Evolutionary conservation across 1,284 basidiomycete genomes (phyloP), one percentile per base, ranked within the genome.

Genomic region (Ceratobasidium sp.): DNA sequence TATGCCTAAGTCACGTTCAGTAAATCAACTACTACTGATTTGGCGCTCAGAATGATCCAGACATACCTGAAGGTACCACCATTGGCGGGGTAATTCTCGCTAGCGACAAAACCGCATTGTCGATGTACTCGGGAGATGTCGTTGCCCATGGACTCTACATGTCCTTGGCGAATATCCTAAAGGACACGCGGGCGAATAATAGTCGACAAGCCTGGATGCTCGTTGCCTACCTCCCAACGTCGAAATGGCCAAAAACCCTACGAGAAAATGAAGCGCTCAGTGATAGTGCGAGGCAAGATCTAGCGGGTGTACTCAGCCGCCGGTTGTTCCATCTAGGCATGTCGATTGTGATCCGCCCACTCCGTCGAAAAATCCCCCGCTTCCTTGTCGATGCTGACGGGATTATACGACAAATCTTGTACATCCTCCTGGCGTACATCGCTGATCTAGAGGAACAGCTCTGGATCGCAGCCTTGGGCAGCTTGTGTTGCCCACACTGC

Each of bases 361-460:
- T 66, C 41, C 33, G 41, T 14, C 41, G 64, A 33, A 66, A 3
- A 20, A 30, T 48, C 33, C 64, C 64, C 14, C 64, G 38, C 27
- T 14, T 14, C 3, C 30, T 66, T 23, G n/a, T 46, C 12, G 64
- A 66, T 38, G 30, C 41, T 14, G 64, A 66, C 16, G 64, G 64
- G 10, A 46, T 38, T 48, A 41, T 48, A 20, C 64, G 64, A 41
- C 38, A n/a, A 44, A n/a, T 66, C 3, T n/a, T 44, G 33, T 66
- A 66, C 41, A 20, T 41, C 38, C 41, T 66, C n/a, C 20, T 48
- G 8, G 41, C 41, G 41, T 44, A 44, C 14, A 48, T 41, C n/a
- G 64, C 64, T 4, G 64, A 66, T 41, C 64, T 66, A 12, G 41
- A 44, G 64, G 64, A 66, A 30, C 64, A 66, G 41, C 41, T 44